A percentile compares a stretch with the other conserved stretches of the same genome.
Evolutionary conservation across 345 rosid species (phyloP).

Genomic region (Acer negundo): DNA sequence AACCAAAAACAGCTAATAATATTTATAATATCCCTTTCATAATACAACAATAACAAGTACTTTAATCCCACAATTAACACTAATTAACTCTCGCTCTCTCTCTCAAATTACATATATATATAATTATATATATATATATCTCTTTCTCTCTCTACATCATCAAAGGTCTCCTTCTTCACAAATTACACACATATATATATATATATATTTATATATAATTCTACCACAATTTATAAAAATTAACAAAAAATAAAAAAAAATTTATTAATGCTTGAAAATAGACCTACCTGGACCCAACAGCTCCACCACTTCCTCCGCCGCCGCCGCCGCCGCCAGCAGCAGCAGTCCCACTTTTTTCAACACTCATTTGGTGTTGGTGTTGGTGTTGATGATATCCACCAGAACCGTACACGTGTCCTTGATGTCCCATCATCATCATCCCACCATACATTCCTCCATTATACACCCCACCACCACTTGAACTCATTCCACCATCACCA

Average conservation of each 20-base stretch:
- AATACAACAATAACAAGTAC: background rate
- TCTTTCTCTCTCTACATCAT: background rate
- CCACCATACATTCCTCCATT: constrained; percentile 55
- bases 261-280: constrained; percentile 6
- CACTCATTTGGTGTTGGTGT: constrained; percentile 29
- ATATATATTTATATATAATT: background rate
- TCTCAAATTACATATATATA: background rate
- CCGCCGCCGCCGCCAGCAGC: constrained; percentile 17
- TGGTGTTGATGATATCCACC: constrained; percentile 44
- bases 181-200: constrained; percentile 10
- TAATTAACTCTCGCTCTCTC: background rate
- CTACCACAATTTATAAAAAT: background rate
- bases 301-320: constrained; percentile 31
- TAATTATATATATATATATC: background rate
- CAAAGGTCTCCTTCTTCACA: background rate
- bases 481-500: constrained; percentile 18
- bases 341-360: constrained; percentile 29
- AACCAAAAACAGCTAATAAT: background rate
- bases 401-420: constrained; percentile 51
- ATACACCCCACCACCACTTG: constrained; percentile 32
- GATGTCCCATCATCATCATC: constrained; percentile 57
- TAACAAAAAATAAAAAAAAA: background rate
- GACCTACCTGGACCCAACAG: constrained; percentile 35
- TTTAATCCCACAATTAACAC: constrained; percentile 4
- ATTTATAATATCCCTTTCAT: background rate